phyloP scores from a whole-genome alignment of 345 rosid species.

The Microthlaspi erraticum region DNA sequence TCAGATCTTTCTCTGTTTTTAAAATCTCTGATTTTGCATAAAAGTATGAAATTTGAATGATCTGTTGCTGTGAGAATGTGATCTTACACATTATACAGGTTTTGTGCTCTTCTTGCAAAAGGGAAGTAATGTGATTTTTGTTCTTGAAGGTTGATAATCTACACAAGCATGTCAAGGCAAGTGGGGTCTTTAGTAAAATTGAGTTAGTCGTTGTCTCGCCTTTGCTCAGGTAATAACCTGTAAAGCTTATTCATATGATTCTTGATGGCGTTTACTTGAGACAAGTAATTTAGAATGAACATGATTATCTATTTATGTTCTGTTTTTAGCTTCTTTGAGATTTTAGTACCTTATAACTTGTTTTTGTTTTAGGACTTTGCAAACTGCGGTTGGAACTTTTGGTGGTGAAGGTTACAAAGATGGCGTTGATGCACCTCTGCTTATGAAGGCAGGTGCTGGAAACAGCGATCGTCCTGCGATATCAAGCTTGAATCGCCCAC shows the following conservation, averaged over 20 bases:
- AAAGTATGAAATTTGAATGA: background rate
- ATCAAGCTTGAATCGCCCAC: conserved; percentile 63
- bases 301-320: background rate
- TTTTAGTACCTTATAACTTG: conserved; percentile 4
- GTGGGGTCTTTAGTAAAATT: conserved; percentile 55
- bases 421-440: conserved; percentile 51
- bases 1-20: conserved; percentile 4
- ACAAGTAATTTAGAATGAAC: background rate
- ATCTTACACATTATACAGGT: background rate
- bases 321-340: background rate
- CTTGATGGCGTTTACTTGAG: background rate
- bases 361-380: conserved; percentile 61
- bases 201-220: conserved; percentile 75
- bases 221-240: conserved; percentile 64
- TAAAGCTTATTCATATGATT: background rate
- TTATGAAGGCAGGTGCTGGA: conserved; percentile 65
- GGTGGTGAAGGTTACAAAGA: conserved; percentile 56
- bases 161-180: conserved; percentile 63
- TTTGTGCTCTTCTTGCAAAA: background rate
- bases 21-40: background rate
- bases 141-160: conserved; percentile 63
- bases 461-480: conserved; percentile 56
- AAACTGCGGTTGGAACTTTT: conserved; percentile 76
- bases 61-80: background rate
- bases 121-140: conserved; percentile 7